Evolutionary conservation across 1,139 yeast species (phyloP).

Genomic region (Kodamaea fungicola): DNA sequence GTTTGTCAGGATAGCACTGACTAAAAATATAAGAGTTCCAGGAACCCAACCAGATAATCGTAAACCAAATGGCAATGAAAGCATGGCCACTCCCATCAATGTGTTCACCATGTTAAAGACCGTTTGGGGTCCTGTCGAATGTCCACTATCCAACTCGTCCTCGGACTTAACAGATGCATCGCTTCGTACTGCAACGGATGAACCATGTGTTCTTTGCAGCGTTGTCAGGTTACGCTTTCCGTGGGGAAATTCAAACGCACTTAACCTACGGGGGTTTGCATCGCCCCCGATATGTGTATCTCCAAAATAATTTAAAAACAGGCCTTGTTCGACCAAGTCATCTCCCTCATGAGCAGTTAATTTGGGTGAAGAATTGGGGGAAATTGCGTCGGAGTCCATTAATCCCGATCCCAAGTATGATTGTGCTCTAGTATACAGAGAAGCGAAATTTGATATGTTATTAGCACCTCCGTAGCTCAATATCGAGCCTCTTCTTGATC

Average conservation of each 20-base stretch:
- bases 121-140: constrained; percentile 77
- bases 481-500: constrained; percentile 11
- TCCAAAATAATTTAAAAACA: no score
- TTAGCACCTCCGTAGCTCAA: constrained; percentile 48
- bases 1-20: constrained; percentile 62
- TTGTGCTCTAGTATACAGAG: constrained; percentile 76
- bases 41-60: constrained; percentile 76
- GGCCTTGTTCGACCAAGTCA: no score
- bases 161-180: not conserved
- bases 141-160: constrained; percentile 14
- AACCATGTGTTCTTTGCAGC: not conserved
- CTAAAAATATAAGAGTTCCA: constrained; percentile 52
- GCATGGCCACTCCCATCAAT: constrained; percentile 79
- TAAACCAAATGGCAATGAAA: constrained; percentile 80
- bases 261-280: no score
- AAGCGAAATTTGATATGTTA: constrained; percentile 73
- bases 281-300: no score
- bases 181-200: not conserved
- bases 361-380: constrained; percentile 24
- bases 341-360: not conserved
- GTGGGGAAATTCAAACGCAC: no score
- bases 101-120: constrained; percentile 84
- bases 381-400: constrained; percentile 20
- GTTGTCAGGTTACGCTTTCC: constrained; percentile 8
- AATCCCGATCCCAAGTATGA: constrained; percentile 38